Evolutionary conservation across 352 stramenopile genomes (phyloP).

Genomic region (Globisporangium acanthophoron): DNA sequence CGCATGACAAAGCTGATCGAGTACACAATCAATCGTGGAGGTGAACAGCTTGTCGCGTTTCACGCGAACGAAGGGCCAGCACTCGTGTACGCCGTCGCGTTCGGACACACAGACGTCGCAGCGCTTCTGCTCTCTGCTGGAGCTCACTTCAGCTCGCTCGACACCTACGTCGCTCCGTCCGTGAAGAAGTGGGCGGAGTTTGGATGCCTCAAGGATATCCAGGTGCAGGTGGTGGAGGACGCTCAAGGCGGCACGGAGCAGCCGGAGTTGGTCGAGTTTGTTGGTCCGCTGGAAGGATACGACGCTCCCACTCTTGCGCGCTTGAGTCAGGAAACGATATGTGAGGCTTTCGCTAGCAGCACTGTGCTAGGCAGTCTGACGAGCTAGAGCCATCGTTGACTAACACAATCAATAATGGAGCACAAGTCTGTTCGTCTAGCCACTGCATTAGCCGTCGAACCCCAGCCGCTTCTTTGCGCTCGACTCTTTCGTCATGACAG

Average conservation of each 20-base stretch:
- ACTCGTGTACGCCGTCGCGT: slow-evolving; percentile 58
- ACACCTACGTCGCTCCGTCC: slow-evolving; percentile 43
- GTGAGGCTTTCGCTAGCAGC: slow-evolving; percentile 10
- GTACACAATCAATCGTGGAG: slow-evolving; percentile 49
- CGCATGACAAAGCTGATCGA: slow-evolving; percentile 28
- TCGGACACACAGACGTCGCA: slow-evolving; percentile 36
- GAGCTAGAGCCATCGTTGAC: not conserved
- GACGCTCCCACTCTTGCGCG: slow-evolving; percentile 7
- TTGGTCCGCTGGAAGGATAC: slow-evolving; percentile 27
- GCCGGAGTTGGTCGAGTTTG: slow-evolving; percentile 9
- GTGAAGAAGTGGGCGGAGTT: slow-evolving; percentile 63
- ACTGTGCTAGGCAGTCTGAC: not conserved
- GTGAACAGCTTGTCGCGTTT: slow-evolving; percentile 48
- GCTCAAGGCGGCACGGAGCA: not conserved
- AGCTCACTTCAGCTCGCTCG: slow-evolving; percentile 44
- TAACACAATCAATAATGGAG: too few species aligned
- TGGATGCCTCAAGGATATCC: slow-evolving; percentile 30
- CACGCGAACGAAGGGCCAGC: slow-evolving; percentile 56
- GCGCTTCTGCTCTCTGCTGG: slow-evolving; percentile 30
- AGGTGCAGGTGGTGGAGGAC: slow-evolving; percentile 6
- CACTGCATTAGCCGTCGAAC: slow-evolving; percentile 18
- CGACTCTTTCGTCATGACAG: slow-evolving; percentile 19
- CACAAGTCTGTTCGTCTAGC: not conserved
- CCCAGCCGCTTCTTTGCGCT: slow-evolving; percentile 25
- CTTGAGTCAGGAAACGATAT: slow-evolving; percentile 19